These are phyloP conservation scores for Phyllosticta citrichinensis DNA, from an alignment of 2,329 filamentous ascomycete species.

Conservation along the genomic window DNA sequence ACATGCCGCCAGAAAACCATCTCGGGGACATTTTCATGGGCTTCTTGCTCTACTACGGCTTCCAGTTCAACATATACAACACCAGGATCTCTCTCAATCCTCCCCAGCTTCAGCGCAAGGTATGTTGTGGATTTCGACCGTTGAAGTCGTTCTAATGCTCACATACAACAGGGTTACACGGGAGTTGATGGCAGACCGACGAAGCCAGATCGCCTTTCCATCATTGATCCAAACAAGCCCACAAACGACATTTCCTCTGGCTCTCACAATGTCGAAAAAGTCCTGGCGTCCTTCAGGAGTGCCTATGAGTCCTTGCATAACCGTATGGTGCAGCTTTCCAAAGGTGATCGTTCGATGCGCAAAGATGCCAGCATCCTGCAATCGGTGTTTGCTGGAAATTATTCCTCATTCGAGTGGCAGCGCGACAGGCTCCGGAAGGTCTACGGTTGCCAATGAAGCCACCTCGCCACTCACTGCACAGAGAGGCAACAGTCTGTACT, in stretches of 20 bases:
- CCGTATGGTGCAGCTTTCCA: constrained; percentile 45
- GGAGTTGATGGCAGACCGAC: constrained; percentile 21
- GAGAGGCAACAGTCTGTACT: not conserved
- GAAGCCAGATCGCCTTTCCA: constrained; percentile 56
- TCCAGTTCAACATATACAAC: constrained; percentile 59
- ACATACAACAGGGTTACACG: not conserved
- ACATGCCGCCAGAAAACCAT: constrained; percentile 52
- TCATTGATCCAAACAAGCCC: constrained; percentile 81
- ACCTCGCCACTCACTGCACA: not conserved
- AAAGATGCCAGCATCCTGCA: constrained; percentile 53
- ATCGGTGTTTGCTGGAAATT: constrained; percentile 67
- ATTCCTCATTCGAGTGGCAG: constrained; percentile 61
- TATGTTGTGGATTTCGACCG: constrained; percentile 28
- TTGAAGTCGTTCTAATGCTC: constrained; percentile 1
- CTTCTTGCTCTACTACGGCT: constrained; percentile 85
- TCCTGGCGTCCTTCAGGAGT: constrained; percentile 59
- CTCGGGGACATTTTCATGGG: constrained; percentile 74
- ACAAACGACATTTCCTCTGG: constrained; percentile 86
- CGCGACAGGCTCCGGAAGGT: constrained; percentile 37
- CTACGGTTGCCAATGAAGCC: not conserved
- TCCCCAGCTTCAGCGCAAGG: constrained; percentile 69
- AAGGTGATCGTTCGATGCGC: constrained; percentile 19
- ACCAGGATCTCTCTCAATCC: constrained; percentile 68
- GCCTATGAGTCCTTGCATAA: constrained; percentile 29
- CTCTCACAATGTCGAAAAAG: constrained; percentile 57